phyloP scores from a whole-genome alignment of 2,329 filamentous ascomycete species.

The Bimuria novae-zelandiae region DNA sequence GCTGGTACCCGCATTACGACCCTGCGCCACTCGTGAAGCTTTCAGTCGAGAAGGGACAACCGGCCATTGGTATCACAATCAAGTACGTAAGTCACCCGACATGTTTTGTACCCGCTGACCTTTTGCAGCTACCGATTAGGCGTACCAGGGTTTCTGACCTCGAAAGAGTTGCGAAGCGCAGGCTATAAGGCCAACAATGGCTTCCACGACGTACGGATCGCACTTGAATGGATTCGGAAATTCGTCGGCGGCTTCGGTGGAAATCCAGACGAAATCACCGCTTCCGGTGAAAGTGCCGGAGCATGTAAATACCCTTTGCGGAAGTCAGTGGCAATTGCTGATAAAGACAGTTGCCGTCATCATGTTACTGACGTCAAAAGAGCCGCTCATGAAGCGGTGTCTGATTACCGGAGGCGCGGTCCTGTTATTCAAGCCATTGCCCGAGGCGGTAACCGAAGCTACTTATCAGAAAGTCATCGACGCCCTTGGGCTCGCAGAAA shows the following conservation, averaged over 20 bases:
- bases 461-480: slow-evolving; percentile 49
- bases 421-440: slow-evolving; percentile 49
- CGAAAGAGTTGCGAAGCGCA: slow-evolving; percentile 52
- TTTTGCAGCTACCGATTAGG: slow-evolving; percentile 37
- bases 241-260: slow-evolving; percentile 47
- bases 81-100: slow-evolving; percentile 50
- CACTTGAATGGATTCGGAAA: slow-evolving; percentile 44
- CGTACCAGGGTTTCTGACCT: slow-evolving; percentile 48
- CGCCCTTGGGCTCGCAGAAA: slow-evolving; percentile 46
- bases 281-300: slow-evolving; percentile 56
- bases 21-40: slow-evolving; percentile 51
- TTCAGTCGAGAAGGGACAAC: slow-evolving; percentile 49
- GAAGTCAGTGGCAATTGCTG: background rate
- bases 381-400: slow-evolving; percentile 46
- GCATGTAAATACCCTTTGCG: slow-evolving; percentile 40
- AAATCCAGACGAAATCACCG: slow-evolving; percentile 43
- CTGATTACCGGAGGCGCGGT: slow-evolving; percentile 47
- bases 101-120: slow-evolving; percentile 25
- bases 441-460: slow-evolving; percentile 47
- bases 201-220: slow-evolving; percentile 42
- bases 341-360: slow-evolving; percentile 28
- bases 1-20: slow-evolving; percentile 60
- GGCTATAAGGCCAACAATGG: slow-evolving; percentile 46
- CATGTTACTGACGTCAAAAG: slow-evolving; percentile 34
- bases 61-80: slow-evolving; percentile 52